Base-by-base conservation (phyloP, 106 monocot species). In the Chionographis japonica region DNA sequence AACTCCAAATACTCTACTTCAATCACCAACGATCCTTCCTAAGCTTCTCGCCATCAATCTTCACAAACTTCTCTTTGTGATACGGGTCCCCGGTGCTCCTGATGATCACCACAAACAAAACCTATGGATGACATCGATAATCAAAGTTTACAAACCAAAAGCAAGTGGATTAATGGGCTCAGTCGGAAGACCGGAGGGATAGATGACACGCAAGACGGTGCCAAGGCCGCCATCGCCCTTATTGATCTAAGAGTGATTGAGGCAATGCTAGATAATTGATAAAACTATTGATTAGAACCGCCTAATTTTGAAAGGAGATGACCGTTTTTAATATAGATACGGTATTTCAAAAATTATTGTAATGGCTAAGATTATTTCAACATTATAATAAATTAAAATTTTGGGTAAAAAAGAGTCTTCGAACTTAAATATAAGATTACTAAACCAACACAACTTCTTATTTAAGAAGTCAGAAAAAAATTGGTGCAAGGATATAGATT, bases 201-300 rank as follows among this genome's bases (percentile, higher is more conserved):
- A 76, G 19, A 37, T 42, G 14, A 69, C 4, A 12, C 14, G 20
- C 37, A 74, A 37, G 42, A 79, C 61, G n/a, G 73, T 61, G 3
- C 79, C 79, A 13, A 73, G 73, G 13, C 79, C 79, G 53, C 79
- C 79, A 19, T 79, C 79, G 18, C 79, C 74, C 46, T 46, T 0
- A 46, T 46, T 5, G 46, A 46, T 46, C 27, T 27, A 27, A 27
- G 27, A 46, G 46, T 46, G 9, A 46, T 5, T 46, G 9, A 46
- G 9, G 1, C 46, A 6, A 10, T 46, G 46, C 5, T 46, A 10
- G 46, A 6, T 10, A 5, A 27, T 46, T 46, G 9, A 6, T 0
- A 10, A 10, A 10, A 46, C 5, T 46, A 46, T 6, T 4, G 5
- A 4, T 12, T 2, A 54, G 5, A 14, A 4, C 27, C 27, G 1